Conservation (phyloP, 495 filamentous ascomycete species). For the Sabuloglossum arenarium region DNA sequence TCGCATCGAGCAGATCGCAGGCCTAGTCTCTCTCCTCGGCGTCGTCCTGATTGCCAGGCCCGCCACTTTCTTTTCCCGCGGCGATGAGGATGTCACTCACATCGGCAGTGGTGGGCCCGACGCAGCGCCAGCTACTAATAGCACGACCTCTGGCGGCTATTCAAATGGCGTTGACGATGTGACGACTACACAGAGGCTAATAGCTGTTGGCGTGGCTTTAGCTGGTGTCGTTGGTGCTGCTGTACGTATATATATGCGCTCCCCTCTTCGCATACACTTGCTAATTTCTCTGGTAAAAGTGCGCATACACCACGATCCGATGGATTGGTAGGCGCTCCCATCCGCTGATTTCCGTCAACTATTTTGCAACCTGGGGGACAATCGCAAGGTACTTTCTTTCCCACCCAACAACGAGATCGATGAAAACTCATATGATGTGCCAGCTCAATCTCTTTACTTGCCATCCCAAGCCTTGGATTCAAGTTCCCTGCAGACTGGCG, state of each 20-base stretch:
- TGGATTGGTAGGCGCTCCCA: conserved; percentile 74
- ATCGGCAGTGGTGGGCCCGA: conserved; percentile 16
- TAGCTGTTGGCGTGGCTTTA: conserved; percentile 52
- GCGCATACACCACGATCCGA: conserved; percentile 61
- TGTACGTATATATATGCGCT: neutral
- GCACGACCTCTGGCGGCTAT: conserved; percentile 8
- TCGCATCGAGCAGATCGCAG: conserved; percentile 52
- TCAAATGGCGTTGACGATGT: conserved; percentile 18
- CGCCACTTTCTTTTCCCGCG: conserved; percentile 25
- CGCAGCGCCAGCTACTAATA: conserved; percentile 14
- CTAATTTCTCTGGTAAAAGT: conserved; percentile 5
- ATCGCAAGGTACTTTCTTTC: conserved; percentile 25
- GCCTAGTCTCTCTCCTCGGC: conserved; percentile 52
- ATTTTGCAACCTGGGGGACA: conserved; percentile 54
- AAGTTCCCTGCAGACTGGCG: conserved; percentile 34
- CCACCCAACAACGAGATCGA: neutral
- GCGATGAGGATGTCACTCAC: neutral
- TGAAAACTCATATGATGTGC: neutral
- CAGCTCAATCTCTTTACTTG: conserved; percentile 16
- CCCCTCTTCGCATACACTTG: neutral
- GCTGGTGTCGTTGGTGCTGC: conserved; percentile 65
- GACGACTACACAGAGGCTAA: conserved; percentile 44
- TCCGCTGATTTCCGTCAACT: conserved; percentile 67
- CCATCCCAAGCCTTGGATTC: conserved; percentile 31
- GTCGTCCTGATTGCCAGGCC: conserved; percentile 77